phyloP scores from a whole-genome alignment of 192 early-diverging fungal species.

The Umbelopsis vinacea region DNA sequence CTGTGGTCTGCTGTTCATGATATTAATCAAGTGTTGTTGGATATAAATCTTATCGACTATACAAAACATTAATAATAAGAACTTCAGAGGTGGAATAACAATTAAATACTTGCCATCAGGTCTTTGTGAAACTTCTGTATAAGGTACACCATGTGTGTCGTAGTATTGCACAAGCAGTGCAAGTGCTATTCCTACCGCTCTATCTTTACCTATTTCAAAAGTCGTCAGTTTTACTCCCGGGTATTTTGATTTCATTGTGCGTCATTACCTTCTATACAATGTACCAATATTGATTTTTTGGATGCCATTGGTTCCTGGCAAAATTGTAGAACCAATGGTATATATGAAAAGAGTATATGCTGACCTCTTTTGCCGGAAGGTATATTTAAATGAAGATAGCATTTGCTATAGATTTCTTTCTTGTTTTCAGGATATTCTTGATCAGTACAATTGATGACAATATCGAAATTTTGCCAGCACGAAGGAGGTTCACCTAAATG shows the following conservation, averaged over 20 bases:
- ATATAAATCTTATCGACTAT: conserved; percentile 61
- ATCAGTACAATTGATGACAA: conserved; percentile 81
- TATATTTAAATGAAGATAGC: conserved; percentile 76
- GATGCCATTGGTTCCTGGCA: conserved; percentile 42
- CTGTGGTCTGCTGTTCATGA: conserved; percentile 63
- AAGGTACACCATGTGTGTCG: conserved; percentile 49
- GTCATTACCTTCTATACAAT: conserved; percentile 75
- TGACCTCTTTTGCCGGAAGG: conserved; percentile 92
- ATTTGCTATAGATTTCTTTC: conserved; percentile 9
- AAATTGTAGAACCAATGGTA: conserved; percentile 64
- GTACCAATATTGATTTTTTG: conserved; percentile 62
- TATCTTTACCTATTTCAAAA: conserved; percentile 62
- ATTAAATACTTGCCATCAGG: conserved; percentile 21
- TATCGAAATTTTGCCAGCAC: conserved; percentile 75
- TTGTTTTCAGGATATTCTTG: conserved; percentile 49
- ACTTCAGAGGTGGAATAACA: not conserved
- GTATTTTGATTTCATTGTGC: not conserved
- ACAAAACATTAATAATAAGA: not conserved
- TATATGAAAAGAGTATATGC: conserved; percentile 56
- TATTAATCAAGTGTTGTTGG: conserved; percentile 65
- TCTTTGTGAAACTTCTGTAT: conserved; percentile 21
- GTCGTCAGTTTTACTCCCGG: not conserved
- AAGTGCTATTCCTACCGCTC: conserved; percentile 81
- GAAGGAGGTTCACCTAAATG: conserved; percentile 39
- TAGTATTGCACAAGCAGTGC: conserved; percentile 64